Base-by-base conservation (phyloP, 768 basidiomycete genomes). In the Amanita pseudoporphyria region DNA sequence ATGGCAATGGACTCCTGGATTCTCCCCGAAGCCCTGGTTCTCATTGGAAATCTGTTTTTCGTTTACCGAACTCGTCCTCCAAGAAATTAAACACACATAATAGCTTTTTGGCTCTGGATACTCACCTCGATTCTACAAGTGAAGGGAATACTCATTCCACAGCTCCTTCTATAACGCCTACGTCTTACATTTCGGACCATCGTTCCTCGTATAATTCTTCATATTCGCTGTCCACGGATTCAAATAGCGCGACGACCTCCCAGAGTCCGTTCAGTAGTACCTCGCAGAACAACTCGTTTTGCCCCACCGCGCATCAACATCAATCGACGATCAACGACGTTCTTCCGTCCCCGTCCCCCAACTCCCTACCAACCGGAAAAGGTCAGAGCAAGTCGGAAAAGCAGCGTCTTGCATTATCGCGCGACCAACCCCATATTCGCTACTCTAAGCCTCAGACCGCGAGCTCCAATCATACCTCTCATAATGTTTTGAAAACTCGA, bases 201-300 rank as follows among this genome's bases (percentile, higher is more conserved):
- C 77, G 86, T 47, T 84, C 78, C 28, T 90, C 88, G 9, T 85
- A 78, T 67, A 87, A 83, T 60, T 88, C 86, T 12, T 87, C 84
- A 40, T 78, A 81, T 55, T 82, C 83, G 1, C 78, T 79, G 53
- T 88, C 87, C 13, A 82, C 74, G 56, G 87, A 87, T 58, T 87
- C 84, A 1, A 78, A 76, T 62, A 67, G 64, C 42, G 67, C 62
- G 14, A 47, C 56, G 46, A 45, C 58, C 5, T 57, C 66, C 38
- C 57, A 60, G 45, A 56, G 59, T 30, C 60, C 61, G 3, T 59
- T 58, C n/a, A 60, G 60, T 44, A 53, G 56, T 49, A 56, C 64
- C 47, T 64, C 63, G 39, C 64, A 52, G 24, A 45, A 44, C 16
- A 28, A 42, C 21, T 36, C 49, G 22, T 46, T 22, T 28, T 30